These are phyloP conservation scores for Cephaloascus fragrans DNA, from an alignment of 805 yeast species.

Conservation along the genomic window DNA sequence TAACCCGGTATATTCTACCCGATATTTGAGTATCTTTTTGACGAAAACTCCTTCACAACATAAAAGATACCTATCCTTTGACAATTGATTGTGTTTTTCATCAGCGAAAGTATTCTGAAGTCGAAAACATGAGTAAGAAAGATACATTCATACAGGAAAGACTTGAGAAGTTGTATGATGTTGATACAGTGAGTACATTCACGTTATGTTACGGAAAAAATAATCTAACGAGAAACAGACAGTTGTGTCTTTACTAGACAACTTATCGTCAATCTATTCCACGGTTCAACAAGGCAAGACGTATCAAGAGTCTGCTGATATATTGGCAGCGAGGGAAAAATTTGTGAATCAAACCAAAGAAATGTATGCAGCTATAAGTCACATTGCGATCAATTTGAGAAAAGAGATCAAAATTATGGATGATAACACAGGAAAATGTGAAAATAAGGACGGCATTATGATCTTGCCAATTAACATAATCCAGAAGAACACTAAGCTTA, in stretches of 20 bases:
- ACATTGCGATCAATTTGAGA: slow-evolving; percentile 49
- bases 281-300: slow-evolving; percentile 24
- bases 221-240: slow-evolving; percentile 11
- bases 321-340: slow-evolving; percentile 17
- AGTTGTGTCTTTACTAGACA: slow-evolving; percentile 40
- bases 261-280: slow-evolving; percentile 36
- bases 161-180: slow-evolving; percentile 38
- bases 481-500: slow-evolving; percentile 62
- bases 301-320: slow-evolving; percentile 8
- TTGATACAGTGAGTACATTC: slow-evolving; percentile 27
- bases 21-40: no score
- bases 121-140: no score
- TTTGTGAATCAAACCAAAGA: slow-evolving; percentile 33
- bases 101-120: no score
- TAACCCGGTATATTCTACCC: no score
- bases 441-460: slow-evolving; percentile 33
- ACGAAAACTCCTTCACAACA: no score
- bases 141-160: slow-evolving; percentile 36
- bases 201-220: background rate
- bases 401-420: slow-evolving; percentile 60
- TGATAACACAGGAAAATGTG: slow-evolving; percentile 40
- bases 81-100: no score
- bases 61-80: no score
- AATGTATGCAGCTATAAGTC: slow-evolving; percentile 47
- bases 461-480: slow-evolving; percentile 62